Evolutionary conservation across 176 grass and related monocot genomes (phyloP), one percentile per base, ranked within the genome.

Genomic region (Microstegium vimineum): DNA sequence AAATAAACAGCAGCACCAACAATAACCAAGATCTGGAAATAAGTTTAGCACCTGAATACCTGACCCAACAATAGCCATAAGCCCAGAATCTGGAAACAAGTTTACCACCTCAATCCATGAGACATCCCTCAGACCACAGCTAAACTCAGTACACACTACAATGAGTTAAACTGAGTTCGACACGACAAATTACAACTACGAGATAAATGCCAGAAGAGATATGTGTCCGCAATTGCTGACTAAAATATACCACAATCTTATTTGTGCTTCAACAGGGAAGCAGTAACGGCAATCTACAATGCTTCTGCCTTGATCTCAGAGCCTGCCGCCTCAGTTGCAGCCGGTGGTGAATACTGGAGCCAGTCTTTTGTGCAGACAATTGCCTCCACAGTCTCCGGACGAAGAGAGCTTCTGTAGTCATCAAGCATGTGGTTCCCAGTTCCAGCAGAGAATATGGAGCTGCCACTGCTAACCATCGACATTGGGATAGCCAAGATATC

Each of bases 401-500:
- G 86, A 40, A 97, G 31, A 2, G 91, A 87, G 49, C 94, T 97
- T 79, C 84, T 85, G 61, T 97, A 97, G 57, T 97, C 94, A 78
- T 97, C 94, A 33, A 97, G 91, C 69, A 86, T 82, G 59, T 71
- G 83, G 86, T 64, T 97, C 66, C 94, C 91, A 13, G 94, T 91
- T 75, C 84, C 84, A 23, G 69, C 75, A 9, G 86, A 77, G 67
- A 97, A 97, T 38, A 97, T 85, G n/a, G 89, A 87, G 81, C 74
- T 46, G 5, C 91, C 86, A 25, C 77, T 75, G 49, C 78, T 78
- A 66, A 87, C 71, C 84, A 97, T 93, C 28, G 91, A 97, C 89
- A 97, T 87, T 6, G 94, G 94, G 46, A 97, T 97, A 28, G 84
- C 86, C 77, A 97, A 46, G 63, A 97, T 83, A 75, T 97, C 94